Evolutionary conservation across 768 basidiomycete species (phyloP), one percentile per base, ranked within the genome.

Genomic region (Lentinula detonsa): DNA sequence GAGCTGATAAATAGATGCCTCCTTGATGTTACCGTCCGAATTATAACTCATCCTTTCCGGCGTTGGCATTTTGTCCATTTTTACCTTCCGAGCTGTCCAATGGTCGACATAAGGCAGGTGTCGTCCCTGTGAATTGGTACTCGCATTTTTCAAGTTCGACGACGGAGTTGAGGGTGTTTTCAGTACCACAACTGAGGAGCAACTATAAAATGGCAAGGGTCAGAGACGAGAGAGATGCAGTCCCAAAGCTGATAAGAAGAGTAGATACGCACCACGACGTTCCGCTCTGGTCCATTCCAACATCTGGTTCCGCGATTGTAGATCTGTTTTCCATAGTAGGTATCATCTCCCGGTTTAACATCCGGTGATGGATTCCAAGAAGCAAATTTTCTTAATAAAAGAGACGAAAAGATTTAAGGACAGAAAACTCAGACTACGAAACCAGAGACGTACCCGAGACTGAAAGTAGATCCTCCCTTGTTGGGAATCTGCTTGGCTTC

Each of bases 71-170:
- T 40, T 68, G 73, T 23, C 75, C 72, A n/a, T 74, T 76, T 40
- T 73, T 66, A 13, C 74, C 71, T 55, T 76, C 75, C 34, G 74
- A 66, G 2, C 71, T 70, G 15, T 78, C 79, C 33, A 81, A 66
- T 33, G 84, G 85, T 63, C 84, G 70, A 70, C 95, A 98, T 58
- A 97, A 72, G 1, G 94, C 93, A 10, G 95, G 95, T 0, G 85
- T 84, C 39, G 92, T 95, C 23, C 82, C 94, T 9, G 85, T 91
- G 68, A 94, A 83, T 68, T 88, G 85, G 68, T 98, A 98, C 73
- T 95, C 93, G 75, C 96, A 98, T 76, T 98, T 98, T 74, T 98
- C 95, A 18, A 95, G 81, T 74, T 99, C 97, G 49, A 82, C 81
- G 4, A 98, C 85, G 1, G 85, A 82, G 13, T 88, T 73, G 37